Evolutionary conservation across 208 protist species (phyloP).

Genomic region (Crithidia expoeki): DNA sequence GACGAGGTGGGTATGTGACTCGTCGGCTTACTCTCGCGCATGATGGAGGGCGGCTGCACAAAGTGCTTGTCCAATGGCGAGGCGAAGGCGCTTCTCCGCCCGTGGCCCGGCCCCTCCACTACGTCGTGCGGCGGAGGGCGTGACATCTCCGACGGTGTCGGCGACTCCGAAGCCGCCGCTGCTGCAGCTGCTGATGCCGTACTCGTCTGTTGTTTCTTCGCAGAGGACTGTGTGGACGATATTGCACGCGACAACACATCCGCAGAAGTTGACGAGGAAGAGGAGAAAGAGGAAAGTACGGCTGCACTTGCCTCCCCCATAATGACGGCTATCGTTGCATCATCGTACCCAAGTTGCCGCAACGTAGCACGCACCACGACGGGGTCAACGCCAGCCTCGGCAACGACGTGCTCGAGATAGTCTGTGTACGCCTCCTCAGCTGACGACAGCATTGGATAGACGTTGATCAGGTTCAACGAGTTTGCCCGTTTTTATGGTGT

Average conservation of each 20-base stretch:
- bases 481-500: background rate
- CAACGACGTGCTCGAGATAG: constrained; percentile 45
- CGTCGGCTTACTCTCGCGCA: constrained; percentile 6
- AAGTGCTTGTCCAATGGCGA: background rate
- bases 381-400: constrained; percentile 40
- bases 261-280: background rate
- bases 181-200: background rate
- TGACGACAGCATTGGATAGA: constrained; percentile 40
- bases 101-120: background rate
- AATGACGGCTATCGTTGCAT: constrained; percentile 40
- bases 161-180: background rate
- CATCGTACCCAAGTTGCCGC: constrained; percentile 48
- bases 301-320: constrained; percentile 42
- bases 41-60: constrained; percentile 3
- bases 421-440: constrained; percentile 57
- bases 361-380: constrained; percentile 60
- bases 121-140: background rate
- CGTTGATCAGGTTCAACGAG: background rate
- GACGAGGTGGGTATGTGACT: background rate
- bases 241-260: background rate
- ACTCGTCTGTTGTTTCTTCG: background rate
- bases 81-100: background rate
- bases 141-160: background rate
- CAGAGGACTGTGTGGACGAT: background rate
- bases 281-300: constrained; percentile 13